Conservation (phyloP, 1,284 basidiomycete species). For the Ganoderma leucocontextum region DNA sequence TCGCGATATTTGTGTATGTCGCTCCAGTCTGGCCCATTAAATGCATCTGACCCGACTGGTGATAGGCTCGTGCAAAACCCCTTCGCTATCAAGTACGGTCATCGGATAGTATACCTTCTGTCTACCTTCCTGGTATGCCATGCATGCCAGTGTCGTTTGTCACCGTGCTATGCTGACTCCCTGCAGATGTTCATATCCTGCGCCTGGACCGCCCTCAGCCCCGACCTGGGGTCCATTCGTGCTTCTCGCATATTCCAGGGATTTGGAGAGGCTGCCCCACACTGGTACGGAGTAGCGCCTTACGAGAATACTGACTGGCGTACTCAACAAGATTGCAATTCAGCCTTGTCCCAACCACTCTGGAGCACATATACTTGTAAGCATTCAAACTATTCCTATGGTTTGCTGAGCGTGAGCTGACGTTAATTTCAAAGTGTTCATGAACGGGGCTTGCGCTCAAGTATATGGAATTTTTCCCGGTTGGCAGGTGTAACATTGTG, state of each 20-base stretch:
- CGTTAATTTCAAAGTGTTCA: conserved; percentile 44
- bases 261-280: conserved; percentile 53
- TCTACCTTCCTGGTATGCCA: conserved; percentile 49
- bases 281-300: conserved; percentile 41
- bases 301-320: too few species aligned
- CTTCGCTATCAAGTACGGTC: conserved; percentile 54
- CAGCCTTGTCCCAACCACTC: conserved; percentile 51
- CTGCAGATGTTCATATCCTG: conserved; percentile 53
- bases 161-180: background rate
- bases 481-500: conserved; percentile 52
- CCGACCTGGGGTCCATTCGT: conserved; percentile 49
- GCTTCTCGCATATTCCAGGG: conserved; percentile 54
- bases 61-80: conserved; percentile 50
- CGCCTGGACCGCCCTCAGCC: conserved; percentile 54
- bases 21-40: background rate
- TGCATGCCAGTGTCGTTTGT: too few species aligned
- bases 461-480: conserved; percentile 53
- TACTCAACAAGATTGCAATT: background rate
- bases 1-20: conserved; percentile 50
- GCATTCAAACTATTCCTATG: background rate
- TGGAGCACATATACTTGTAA: conserved; percentile 54
- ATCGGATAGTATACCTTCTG: conserved; percentile 52
- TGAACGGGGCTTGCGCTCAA: conserved; percentile 50
- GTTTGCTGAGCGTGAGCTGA: too few species aligned
- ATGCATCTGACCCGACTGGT: background rate